Evolutionary conservation across 108 stramenopile genomes (phyloP), one percentile per base, ranked within the genome.

Genomic region (Skeletonema costatum): DNA sequence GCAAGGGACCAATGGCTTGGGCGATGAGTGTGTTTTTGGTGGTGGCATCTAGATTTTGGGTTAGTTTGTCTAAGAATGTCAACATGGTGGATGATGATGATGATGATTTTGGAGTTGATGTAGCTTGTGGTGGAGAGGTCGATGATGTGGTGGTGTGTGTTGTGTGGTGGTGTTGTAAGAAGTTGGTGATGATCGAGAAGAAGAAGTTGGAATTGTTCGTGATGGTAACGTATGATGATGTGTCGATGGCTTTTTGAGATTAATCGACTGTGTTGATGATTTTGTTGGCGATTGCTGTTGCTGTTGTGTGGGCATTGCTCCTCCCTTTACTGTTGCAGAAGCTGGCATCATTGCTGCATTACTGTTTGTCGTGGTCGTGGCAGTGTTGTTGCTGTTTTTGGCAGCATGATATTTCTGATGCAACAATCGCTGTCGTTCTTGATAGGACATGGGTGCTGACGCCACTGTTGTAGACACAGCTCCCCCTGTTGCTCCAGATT

Each of bases 21-120:
- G 41, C 12, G 0, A 80, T 46, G 6, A 83, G 38, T 67, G 68
- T 70, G 10, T 78, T 71, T 39, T 70, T 80, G 39, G 78, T 76
- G n/a, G 29, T 4, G 1, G 83, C 0, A 25, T 80, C 83, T 36
- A 80, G 46, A 21, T 56, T 32, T 35, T 53, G 48, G 60, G 67
- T 80, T 1, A 83, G 73, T 66, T 70, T 80, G 13, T 75, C 78
- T 3, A 76, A 41, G 42, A 80, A 83, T 62, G 75, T 59, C 14
- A 32, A 5, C n/a, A 61, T 38, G 17, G 71, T 29, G 11, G 76
- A 6, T 9, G 71, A 21, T 56, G 53, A 21, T 56, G 53, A 8
- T 56, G 53, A 8, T 56, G 25, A 29, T 56, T 75, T 73, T 87
- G 87, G 41, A 86, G 83, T 58, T 85, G 84, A 11, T 82, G 67